Evolutionary conservation across 768 basidiomycete species (phyloP).

Genomic region (Cytidiella melzeri): DNA sequence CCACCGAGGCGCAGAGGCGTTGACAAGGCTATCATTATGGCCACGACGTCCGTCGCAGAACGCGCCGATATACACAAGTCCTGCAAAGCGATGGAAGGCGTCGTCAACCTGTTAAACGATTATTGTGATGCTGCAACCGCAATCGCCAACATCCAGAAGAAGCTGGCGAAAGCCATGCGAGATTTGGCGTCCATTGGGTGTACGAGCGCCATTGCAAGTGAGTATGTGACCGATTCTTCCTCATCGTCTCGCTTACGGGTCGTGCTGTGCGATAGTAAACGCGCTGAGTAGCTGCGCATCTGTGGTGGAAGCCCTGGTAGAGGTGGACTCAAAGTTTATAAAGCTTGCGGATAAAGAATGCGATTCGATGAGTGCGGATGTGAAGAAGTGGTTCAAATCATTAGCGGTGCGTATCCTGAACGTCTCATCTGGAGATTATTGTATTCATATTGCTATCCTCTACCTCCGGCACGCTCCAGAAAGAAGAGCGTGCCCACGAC

Average conservation of each 20-base stretch:
- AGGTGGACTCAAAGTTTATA: conserved; percentile 69
- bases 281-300: conserved; percentile 57
- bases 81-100: conserved; percentile 67
- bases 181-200: conserved; percentile 59
- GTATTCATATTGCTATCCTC: too few species aligned
- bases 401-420: conserved; percentile 47
- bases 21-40: conserved; percentile 1
- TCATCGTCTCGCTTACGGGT: neutral
- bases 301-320: conserved; percentile 65
- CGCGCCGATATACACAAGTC: conserved; percentile 73
- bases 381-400: conserved; percentile 86
- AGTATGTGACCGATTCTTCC: conserved; percentile 15
- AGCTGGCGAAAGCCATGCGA: conserved; percentile 60
- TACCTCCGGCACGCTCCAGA: conserved; percentile 36
- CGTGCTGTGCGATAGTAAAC: conserved; percentile 39
- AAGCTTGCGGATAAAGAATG: conserved; percentile 74
- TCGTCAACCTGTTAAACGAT: conserved; percentile 62
- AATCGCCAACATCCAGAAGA: conserved; percentile 64
- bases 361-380: conserved; percentile 53
- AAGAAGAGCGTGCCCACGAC: conserved; percentile 76
- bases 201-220: conserved; percentile 59
- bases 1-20: too few species aligned
- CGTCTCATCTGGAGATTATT: too few species aligned
- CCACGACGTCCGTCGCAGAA: conserved; percentile 40
- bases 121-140: conserved; percentile 68